phyloP scores from a whole-genome alignment of 108 stramenopile species.

The Fistulifera pelliculosa region DNA sequence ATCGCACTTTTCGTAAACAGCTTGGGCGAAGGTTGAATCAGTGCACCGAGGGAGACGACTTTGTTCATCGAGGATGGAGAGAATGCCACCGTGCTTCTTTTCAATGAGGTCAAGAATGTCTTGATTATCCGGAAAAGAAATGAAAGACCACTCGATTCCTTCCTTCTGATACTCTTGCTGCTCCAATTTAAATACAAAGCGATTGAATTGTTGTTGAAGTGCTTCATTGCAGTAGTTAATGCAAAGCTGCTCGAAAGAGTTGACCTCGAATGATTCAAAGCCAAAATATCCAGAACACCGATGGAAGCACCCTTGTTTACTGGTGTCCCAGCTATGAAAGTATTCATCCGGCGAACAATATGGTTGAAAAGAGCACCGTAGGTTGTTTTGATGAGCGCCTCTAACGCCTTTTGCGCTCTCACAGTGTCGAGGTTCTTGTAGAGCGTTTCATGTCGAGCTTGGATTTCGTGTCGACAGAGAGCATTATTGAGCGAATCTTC shows the following conservation, averaged over 20 bases:
- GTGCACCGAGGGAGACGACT: slow-evolving; percentile 53
- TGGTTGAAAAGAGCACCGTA: slow-evolving; percentile 81
- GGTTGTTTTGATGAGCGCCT: slow-evolving; percentile 89
- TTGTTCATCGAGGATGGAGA: slow-evolving; percentile 76
- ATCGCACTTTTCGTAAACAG: slow-evolving; percentile 54
- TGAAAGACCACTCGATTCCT: slow-evolving; percentile 77
- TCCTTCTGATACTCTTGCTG: slow-evolving; percentile 80
- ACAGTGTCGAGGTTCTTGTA: slow-evolving; percentile 55
- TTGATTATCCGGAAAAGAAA: slow-evolving; percentile 95
- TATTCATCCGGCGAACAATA: slow-evolving; percentile 36
- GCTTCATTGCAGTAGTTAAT: slow-evolving; percentile 95
- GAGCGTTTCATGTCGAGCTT: slow-evolving; percentile 65
- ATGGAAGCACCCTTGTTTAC: slow-evolving; percentile 37
- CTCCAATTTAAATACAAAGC: slow-evolving; percentile 76
- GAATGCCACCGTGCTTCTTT: slow-evolving; percentile 56
- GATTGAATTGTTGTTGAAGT: slow-evolving; percentile 88
- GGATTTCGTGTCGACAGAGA: slow-evolving; percentile 54
- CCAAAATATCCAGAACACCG: slow-evolving; percentile 98
- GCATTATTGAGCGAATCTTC: slow-evolving; percentile 46
- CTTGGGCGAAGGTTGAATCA: slow-evolving; percentile 54
- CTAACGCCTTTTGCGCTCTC: slow-evolving; percentile 67
- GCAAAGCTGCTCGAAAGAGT: slow-evolving; percentile 91
- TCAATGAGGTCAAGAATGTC: slow-evolving; percentile 93
- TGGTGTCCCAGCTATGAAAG: slow-evolving; percentile 3
- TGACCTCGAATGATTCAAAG: slow-evolving; percentile 87